Conservation (phyloP, 2,329 filamentous ascomycete species). For the Alternaria alternata region DNA sequence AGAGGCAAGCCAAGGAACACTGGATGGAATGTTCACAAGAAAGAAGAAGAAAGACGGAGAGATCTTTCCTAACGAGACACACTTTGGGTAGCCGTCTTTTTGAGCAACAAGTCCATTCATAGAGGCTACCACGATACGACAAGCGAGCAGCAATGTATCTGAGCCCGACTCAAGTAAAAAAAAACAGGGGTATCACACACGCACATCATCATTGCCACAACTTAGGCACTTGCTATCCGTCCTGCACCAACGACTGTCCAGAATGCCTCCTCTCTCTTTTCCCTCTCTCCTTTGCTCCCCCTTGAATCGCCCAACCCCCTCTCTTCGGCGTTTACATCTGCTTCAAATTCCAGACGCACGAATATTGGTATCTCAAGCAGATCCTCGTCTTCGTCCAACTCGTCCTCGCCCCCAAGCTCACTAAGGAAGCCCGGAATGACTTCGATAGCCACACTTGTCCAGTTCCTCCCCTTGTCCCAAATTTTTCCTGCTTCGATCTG, state of each 20-base stretch:
- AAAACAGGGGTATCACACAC: constrained; percentile 11
- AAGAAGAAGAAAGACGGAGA: constrained; percentile 41
- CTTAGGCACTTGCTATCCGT: constrained; percentile 64
- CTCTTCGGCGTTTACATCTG: constrained; percentile 68
- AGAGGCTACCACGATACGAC: not conserved
- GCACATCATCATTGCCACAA: constrained; percentile 49
- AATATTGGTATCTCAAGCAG: constrained; percentile 92
- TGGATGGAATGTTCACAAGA: constrained; percentile 42
- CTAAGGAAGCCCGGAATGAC: constrained; percentile 69
- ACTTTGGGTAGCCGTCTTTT: constrained; percentile 12
- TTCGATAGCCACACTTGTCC: constrained; percentile 93
- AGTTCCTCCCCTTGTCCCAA: constrained; percentile 94
- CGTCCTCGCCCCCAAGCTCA: constrained; percentile 24
- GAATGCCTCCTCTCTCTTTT: constrained; percentile 88
- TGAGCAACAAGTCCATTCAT: not conserved
- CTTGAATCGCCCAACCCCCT: constrained; percentile 45
- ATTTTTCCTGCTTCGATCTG: constrained; percentile 86
- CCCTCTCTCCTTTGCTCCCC: constrained; percentile 68
- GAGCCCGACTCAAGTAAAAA: not conserved
- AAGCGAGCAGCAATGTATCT: not conserved
- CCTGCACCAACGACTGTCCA: constrained; percentile 94
- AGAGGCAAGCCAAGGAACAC: constrained; percentile 61
- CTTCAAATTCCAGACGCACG: constrained; percentile 90
- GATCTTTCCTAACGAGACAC: constrained; percentile 24
- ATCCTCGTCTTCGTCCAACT: constrained; percentile 63